phyloP scores from a whole-genome alignment of 2,329 filamentous ascomycete genomes.

The Balansia obtecta region DNA sequence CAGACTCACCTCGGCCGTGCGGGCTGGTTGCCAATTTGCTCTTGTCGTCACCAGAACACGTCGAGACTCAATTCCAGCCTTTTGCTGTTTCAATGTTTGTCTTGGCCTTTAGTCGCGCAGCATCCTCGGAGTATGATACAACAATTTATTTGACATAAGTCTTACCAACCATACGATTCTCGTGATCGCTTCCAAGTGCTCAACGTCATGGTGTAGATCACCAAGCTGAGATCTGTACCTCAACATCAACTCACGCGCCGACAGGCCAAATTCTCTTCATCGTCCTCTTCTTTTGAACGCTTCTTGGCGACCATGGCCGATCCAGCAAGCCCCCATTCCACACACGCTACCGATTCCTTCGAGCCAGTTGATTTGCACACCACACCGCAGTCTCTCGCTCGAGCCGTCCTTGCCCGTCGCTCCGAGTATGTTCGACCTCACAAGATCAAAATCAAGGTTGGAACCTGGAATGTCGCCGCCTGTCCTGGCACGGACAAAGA shows the following conservation, averaged over 20 bases:
- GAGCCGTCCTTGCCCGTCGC: constrained; percentile 57
- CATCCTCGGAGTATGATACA: not conserved
- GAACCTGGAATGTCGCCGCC: constrained; percentile 89
- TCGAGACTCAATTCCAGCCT: not conserved
- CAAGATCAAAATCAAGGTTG: constrained; percentile 74
- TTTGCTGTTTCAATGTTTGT: not conserved
- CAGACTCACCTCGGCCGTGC: not conserved
- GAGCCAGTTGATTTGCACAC: constrained; percentile 32
- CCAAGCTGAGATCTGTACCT: constrained; percentile 9
- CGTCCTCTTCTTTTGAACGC: constrained; percentile 1
- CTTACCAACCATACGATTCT: not conserved
- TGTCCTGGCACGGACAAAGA: constrained; percentile 80
- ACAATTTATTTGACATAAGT: not conserved
- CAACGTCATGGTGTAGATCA: constrained; percentile 23
- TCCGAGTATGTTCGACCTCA: constrained; percentile 68
- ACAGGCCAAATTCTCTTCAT: constrained; percentile 11
- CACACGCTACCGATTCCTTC: constrained; percentile 20
- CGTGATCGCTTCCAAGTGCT: not conserved
- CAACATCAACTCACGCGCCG: constrained; percentile 13
- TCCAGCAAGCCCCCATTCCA: constrained; percentile 17
- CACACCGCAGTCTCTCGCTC: constrained; percentile 46
- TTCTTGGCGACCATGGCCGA: constrained; percentile 13
- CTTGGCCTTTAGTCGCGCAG: not conserved
- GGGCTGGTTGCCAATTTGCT: not conserved
- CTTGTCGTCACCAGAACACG: not conserved